Conservation (phyloP, 2,329 filamentous ascomycete genomes). For the Fusarium brevicatenulatum region DNA sequence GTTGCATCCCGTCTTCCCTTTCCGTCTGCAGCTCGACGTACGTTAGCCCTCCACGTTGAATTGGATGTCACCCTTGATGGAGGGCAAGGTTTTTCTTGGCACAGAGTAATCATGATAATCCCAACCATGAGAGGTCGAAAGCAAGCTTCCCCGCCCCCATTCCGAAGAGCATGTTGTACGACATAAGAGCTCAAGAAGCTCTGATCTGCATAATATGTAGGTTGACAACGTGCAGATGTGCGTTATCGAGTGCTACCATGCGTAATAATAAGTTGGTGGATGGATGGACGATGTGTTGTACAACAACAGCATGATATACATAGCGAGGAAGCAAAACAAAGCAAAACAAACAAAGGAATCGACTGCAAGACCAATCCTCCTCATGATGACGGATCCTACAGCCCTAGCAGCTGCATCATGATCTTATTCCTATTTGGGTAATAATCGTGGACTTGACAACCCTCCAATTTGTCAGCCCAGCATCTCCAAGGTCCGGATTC, state of each 20-base stretch:
- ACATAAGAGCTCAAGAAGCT: constrained; percentile 3
- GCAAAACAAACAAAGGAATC: not conserved
- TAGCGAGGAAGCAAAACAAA: not conserved
- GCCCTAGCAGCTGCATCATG: constrained; percentile 21
- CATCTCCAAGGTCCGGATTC: not conserved
- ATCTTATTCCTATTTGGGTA: constrained; percentile 19
- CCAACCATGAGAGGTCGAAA: constrained; percentile 10
- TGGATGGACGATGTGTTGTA: not conserved
- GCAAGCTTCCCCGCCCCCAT: not conserved
- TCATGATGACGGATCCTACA: constrained; percentile 21
- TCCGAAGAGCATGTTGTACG: constrained; percentile 4
- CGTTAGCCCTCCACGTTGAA: not conserved
- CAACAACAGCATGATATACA: not conserved
- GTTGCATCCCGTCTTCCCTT: not conserved
- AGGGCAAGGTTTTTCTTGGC: constrained; percentile 18
- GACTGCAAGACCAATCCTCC: not conserved
- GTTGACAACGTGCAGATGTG: not conserved
- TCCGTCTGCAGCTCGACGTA: not conserved
- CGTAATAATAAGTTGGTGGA: not conserved
- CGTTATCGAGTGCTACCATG: not conserved
- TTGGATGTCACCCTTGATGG: constrained; percentile 7
- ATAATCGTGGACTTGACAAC: constrained; percentile 14
- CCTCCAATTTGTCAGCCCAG: constrained; percentile 33
- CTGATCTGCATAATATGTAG: constrained; percentile 15
- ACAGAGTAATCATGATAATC: constrained; percentile 31